phyloP scores from a whole-genome alignment of 352 stramenopile species.

The Pythium myriotylum region DNA sequence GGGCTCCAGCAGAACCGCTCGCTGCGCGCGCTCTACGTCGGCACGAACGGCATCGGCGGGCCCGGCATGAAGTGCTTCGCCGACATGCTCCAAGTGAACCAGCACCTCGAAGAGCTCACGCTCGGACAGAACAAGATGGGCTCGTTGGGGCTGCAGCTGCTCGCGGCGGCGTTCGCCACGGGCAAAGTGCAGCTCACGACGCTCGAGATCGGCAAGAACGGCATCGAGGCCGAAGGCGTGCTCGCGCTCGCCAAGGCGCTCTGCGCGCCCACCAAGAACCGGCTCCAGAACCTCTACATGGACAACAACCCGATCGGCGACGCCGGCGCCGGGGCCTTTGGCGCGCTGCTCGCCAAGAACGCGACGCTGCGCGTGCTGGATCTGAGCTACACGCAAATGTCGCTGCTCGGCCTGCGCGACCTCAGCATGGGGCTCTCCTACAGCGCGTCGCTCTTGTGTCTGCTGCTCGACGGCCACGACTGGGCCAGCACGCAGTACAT shows the following conservation, averaged over 20 bases:
- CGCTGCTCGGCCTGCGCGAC: conserved; percentile 70
- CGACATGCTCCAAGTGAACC: conserved; percentile 58
- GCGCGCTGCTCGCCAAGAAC: conserved; percentile 71
- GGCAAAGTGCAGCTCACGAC: conserved; percentile 58
- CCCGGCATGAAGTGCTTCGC: conserved; percentile 65
- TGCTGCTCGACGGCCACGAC: conserved; percentile 81
- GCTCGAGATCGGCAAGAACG: conserved; percentile 82
- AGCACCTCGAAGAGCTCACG: conserved; percentile 66
- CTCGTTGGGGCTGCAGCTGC: conserved; percentile 52
- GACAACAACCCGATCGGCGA: conserved; percentile 88
- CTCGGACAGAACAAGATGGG: conserved; percentile 80
- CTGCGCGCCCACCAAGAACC: conserved; percentile 36
- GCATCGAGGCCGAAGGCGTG: conserved; percentile 65
- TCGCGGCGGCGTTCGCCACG: conserved; percentile 62
- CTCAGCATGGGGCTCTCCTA: conserved; percentile 68
- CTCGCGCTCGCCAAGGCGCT: conserved; percentile 73
- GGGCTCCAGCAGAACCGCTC: conserved; percentile 55
- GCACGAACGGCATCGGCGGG: conserved; percentile 77
- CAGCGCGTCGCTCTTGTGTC: conserved; percentile 62
- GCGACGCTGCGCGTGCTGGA: conserved; percentile 72
- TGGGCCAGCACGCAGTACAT: conserved; percentile 86
- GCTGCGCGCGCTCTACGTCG: conserved; percentile 71
- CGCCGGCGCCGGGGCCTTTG: conserved; percentile 64
- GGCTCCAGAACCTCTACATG: conserved; percentile 81
- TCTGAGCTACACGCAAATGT: conserved; percentile 83